Conservation (phyloP, 495 filamentous ascomycete species). For the Penicillium cinerascens region DNA sequence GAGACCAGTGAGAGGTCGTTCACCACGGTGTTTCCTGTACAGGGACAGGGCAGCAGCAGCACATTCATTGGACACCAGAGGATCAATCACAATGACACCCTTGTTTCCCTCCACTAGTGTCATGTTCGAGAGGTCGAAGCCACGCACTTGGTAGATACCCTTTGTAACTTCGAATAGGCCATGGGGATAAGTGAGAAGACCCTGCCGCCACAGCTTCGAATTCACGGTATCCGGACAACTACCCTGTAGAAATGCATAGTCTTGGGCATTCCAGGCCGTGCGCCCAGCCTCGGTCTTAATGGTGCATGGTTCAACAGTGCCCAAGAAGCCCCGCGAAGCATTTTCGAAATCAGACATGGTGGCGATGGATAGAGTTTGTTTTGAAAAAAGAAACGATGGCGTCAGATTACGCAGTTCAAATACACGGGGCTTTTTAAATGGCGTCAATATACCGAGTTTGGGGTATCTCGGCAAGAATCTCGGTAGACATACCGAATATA, state of each 20-base stretch:
- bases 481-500: slow-evolving; percentile 4
- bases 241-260: slow-evolving; percentile 14
- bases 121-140: slow-evolving; percentile 24
- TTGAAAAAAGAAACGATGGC: too few relatives aligned
- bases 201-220: slow-evolving; percentile 21
- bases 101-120: slow-evolving; percentile 24
- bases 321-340: slow-evolving; percentile 15
- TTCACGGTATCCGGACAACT: slow-evolving; percentile 17
- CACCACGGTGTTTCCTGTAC: slow-evolving; percentile 12
- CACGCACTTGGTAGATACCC: slow-evolving; percentile 25
- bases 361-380: not conserved
- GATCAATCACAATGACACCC: slow-evolving; percentile 26
- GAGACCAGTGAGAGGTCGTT: slow-evolving; percentile 10
- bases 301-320: slow-evolving; percentile 7
- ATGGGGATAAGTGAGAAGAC: slow-evolving; percentile 12
- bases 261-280: slow-evolving; percentile 13
- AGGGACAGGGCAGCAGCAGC: slow-evolving; percentile 14
- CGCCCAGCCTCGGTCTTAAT: slow-evolving; percentile 5
- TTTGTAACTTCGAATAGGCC: slow-evolving; percentile 22
- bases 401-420: not conserved
- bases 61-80: slow-evolving; percentile 16
- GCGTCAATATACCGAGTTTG: not conserved
- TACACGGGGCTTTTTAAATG: not conserved
- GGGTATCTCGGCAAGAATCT: not conserved
- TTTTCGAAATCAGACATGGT: slow-evolving; percentile 14